Base-by-base conservation (phyloP, 768 basidiomycete species). In the Termitomyces bulborhizus region DNA sequence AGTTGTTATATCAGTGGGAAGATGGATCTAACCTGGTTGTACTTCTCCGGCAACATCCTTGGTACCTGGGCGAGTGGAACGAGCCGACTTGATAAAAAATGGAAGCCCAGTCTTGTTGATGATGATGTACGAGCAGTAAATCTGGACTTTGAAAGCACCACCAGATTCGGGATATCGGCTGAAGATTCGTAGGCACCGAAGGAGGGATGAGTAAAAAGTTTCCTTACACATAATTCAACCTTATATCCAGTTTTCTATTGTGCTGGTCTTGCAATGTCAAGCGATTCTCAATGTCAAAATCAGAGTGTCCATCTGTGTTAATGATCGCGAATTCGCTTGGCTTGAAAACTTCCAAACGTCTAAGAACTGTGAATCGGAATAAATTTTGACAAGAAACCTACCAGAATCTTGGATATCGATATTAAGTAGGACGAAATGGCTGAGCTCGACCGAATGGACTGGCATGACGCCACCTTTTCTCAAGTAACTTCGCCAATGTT, bases 271-370 rank as follows among this genome's bases (percentile, higher is more conserved):
- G 79, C 45, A 98, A 69, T 6, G 78, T 79, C 46, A 98, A 70
- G 36, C 74, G 79, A 50, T 76, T 81, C 69, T 95, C 97, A 53
- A 84, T 77, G 57, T 88, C 89, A 60, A 93, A 93, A 69, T 94
- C 94, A 3, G 93, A 89, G 53, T 91, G 83, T 29, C 85, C 86
- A 66, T 97, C 93, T 15, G 91, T 92, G 65, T 93, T 98, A 71
- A 99, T 95, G 69, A 99, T 98, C 3, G 93, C 88, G 62, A 97
- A 99, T 56, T 98, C 95, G 66, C 94, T 96, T 15, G 93, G 88
- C 64, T 88, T 89, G 75, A 94, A 92, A 13, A 84, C 93, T 96
- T 62, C 41, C 41, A 27, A 48, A 45, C 45, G 31, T 41, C 36
- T 21, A 44, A 27, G n/a, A 1, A 34, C 29, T 29, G 15, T 39